These are phyloP conservation scores for Phoenix dactylifera DNA, from an alignment of 176 grass and related monocot species.

Conservation along the genomic window DNA sequence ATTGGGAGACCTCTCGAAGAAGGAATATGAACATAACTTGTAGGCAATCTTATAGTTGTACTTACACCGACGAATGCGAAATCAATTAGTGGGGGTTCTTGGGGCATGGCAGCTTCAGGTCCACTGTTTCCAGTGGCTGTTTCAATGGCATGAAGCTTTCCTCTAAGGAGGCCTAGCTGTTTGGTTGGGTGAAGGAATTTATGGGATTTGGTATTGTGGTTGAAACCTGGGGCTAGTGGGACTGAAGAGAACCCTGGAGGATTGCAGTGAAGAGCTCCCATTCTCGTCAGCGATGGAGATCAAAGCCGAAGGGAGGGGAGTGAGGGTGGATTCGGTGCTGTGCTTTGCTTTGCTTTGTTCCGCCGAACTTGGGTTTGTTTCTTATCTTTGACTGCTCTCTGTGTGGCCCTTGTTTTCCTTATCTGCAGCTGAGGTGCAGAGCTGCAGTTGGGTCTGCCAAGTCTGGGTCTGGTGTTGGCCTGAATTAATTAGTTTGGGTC, in stretches of 20 bases:
- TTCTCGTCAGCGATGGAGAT: slow-evolving; percentile 1
- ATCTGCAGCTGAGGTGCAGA: no score
- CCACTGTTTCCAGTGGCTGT: slow-evolving; percentile 17
- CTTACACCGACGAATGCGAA: slow-evolving; percentile 89
- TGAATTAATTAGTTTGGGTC: no score
- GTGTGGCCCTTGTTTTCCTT: no score
- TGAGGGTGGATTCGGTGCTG: background rate
- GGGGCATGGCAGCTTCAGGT: background rate
- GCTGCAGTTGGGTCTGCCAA: no score
- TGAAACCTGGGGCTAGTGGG: slow-evolving; percentile 10
- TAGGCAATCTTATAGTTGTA: background rate
- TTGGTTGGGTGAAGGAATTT: slow-evolving; percentile 10
- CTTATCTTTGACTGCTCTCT: no score
- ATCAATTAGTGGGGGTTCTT: slow-evolving; percentile 44
- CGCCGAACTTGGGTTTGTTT: no score
- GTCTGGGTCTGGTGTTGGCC: no score
- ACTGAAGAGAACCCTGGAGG: slow-evolving; percentile 12
- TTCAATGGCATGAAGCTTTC: slow-evolving; percentile 31
- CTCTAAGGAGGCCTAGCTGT: background rate
- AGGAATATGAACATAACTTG: background rate
- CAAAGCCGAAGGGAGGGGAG: slow-evolving; percentile 4
- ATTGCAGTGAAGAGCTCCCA: slow-evolving; percentile 26
- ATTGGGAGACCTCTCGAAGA: background rate
- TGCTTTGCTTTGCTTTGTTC: no score
- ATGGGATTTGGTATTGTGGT: slow-evolving; percentile 1